Conservation (phyloP, 441 rosid species). For the Adansonia madagascariensis region DNA sequence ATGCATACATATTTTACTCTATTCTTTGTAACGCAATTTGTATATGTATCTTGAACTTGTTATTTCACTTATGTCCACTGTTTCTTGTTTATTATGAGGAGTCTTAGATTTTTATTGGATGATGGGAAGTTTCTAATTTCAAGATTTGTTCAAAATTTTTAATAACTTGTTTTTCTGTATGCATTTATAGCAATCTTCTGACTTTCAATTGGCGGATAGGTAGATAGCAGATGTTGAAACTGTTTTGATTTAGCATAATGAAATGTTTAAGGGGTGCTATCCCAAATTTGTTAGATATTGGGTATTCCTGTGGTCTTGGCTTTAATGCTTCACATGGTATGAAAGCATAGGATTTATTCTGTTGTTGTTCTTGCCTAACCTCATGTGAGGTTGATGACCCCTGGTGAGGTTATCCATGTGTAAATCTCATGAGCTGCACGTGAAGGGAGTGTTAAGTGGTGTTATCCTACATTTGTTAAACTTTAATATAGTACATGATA, state of each 20-base stretch:
- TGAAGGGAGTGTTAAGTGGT: too few species aligned
- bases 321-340: too few species aligned
- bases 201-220: background rate
- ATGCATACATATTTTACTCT: background rate
- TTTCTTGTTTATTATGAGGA: background rate
- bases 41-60: background rate
- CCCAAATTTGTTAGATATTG: too few species aligned
- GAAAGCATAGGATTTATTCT: too few species aligned
- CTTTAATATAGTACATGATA: background rate
- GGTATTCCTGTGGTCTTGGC: too few species aligned
- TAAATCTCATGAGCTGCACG: too few species aligned
- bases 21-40: background rate
- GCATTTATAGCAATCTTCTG: background rate
- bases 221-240: background rate
- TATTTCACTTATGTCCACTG: constrained; percentile 10
- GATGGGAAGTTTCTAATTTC: background rate
- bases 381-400: too few species aligned
- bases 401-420: too few species aligned
- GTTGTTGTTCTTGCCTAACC: too few species aligned
- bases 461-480: too few species aligned
- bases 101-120: background rate
- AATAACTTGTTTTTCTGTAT: constrained; percentile 4
- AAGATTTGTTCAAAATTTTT: constrained; percentile 2
- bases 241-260: background rate
- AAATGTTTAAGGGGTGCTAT: background rate